Evolutionary conservation across 2,329 filamentous ascomycete genomes (phyloP), one percentile per base, ranked within the genome.

Genomic region (Fusarium haematococcum): DNA sequence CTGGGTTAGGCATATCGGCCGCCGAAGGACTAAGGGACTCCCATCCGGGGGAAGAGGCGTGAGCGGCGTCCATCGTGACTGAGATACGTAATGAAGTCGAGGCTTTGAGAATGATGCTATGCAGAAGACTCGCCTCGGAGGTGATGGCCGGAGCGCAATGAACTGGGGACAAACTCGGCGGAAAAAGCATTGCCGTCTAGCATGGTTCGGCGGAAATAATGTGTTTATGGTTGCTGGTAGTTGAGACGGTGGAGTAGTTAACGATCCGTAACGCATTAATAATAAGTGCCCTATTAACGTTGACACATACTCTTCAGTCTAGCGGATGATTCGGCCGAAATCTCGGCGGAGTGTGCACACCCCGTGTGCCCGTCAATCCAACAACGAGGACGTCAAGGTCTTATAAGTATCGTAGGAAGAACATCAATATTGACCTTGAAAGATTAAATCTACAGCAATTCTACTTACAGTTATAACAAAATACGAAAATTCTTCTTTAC

Each of bases 381-480:
- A 41, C 18, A n/a, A 10, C 4, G 9, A 11, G 18, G 37, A 41
- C 2, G 9, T n/a, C 9, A 41, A 6, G 9, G 37, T 41, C 4
- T 10, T 41, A 41, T 41, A 41, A 41, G 37, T n/a, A 41, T 41
- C 1, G n/a, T 6, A 1, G 9, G 9, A 41, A 3, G 9, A n/a
- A 41, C 4, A n/a, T 41, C 1, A 18, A 41, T 6, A n/a, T 6
- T 39, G 18, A 0, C 7, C 37, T 39, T 10, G 7, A 18, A 9
- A 39, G 7, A n/a, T 10, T 18, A 9, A 3, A 39, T 39, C 8
- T 39, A 10, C 4, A 18, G 0, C 3, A 7, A 5, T 39, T 10
- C 35, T 3, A 11, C 1, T 41, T n/a, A 11, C 37, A 41, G 2
- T 2, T 6, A n/a, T 11, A 2, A 10, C 9, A 11, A 3, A 2